Evolutionary conservation across 148 eudicot genomes (phyloP), one percentile per base, ranked within the genome.

Genomic region (Suaeda aralocaspica): DNA sequence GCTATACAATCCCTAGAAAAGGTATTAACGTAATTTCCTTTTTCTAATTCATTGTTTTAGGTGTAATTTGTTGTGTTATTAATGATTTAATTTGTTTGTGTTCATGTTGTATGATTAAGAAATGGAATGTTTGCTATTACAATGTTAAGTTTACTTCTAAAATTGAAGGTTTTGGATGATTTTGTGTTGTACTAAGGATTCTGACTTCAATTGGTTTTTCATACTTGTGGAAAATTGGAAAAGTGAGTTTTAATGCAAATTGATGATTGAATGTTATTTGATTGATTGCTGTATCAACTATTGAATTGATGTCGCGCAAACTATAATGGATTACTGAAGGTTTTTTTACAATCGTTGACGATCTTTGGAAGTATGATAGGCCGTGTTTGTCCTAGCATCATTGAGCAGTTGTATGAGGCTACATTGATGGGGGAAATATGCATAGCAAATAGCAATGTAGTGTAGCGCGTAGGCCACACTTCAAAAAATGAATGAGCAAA

Each of bases 1-100:
- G 96, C 98, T 18, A 85, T 69, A 29, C 92, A 90, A 72, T 80
- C 84, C 4, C 73, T 93, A 52, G 93, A 90, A 70, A 87, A 81
- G 94, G 98, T 93, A 86, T 49, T 12, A 13, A 28, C 19, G 0
- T 22, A 24, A 19, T 19, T 39, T 57, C n/a, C 15, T 10, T 24
- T 10, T 30, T 52, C 1, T 42, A 0, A 14, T 41, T 46, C 34
- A 7, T 12, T 55, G 7, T 59, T n/a, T 19, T 1, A 64, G 0
- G 9, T 48, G 26, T 57, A 44, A 18, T 8, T 31, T 18, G 4
- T 6, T 29, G 63, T 22, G 15, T 59, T 18, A 30, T 16, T 59
- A 24, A 29, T 59, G 22, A 6, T 31, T 60, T 9, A 14, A 58
- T 36, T 36, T 36, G 8, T 36, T 36, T 36, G 41, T 8, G 41